Evolutionary conservation across 2,329 filamentous ascomycete species (phyloP), one percentile per base, ranked within the genome.

Genomic region (Aureobasidium sp.): DNA sequence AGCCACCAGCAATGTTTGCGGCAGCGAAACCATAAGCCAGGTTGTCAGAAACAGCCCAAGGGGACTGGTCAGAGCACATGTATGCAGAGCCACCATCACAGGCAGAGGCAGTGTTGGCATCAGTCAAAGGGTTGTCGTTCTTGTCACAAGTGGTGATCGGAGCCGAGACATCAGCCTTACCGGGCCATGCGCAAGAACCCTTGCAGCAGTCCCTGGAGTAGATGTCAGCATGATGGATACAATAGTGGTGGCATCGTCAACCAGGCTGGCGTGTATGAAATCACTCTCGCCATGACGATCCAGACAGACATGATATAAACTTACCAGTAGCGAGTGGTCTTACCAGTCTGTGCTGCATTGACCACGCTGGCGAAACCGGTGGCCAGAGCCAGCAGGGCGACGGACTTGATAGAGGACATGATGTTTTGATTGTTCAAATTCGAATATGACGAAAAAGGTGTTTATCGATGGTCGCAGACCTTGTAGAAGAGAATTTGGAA

Each of bases 1-100:
- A 79, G 44, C 79, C 78, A 27, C 83, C 83, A 2, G 71, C 69
- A 65, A 88, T 77, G 54, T 76, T 78, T 9, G 83, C 84, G 13
- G 86, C 85, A 1, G 86, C 84, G 68, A 84, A 88, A 15, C 86
- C 86, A 67, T 87, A 88, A 21, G 84, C 78, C 13, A 85, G 67
- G 10, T 76, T 75, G 57, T 83, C 80, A 67, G 79, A 83, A 64
- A 87, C 76, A 5, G 81, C 82, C 81, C 82, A 87, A 0, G 86
- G 85, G 52, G 78, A 79, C 71, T 88, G 83, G 72, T 81, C 78
- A 41, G 79, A 81, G 71, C 86, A 89, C 71, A 82, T 82, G 72
- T 78, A 88, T 5, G 85, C 81, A 10, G 70, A 69, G 21, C 85
- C 85, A 64, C 82, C 81, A 45, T 78, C 76, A 67, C 86, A 89